Evolutionary conservation across 495 filamentous ascomycete species (phyloP).

Genomic region (Hypoxylon cercidicola): DNA sequence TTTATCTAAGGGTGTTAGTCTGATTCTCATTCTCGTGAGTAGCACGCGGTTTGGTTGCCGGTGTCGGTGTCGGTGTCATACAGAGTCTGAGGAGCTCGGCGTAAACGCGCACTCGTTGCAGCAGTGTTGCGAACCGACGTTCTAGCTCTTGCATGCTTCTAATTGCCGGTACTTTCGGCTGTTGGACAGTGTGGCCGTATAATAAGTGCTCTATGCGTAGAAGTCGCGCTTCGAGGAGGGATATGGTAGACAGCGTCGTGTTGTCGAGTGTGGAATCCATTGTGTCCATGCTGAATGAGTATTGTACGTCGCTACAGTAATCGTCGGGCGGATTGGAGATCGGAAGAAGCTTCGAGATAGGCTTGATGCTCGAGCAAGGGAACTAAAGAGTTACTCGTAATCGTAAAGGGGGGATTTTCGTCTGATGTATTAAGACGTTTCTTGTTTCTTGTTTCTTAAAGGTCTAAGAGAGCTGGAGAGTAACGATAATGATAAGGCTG

Average conservation of each 20-base stretch:
- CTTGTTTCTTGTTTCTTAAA: too few species aligned
- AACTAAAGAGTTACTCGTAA: background rate
- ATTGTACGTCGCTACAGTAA: background rate
- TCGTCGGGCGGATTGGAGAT: background rate
- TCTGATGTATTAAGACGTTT: background rate
- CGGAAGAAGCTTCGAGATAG: too few species aligned
- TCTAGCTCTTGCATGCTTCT: constrained; percentile 74
- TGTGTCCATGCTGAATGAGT: constrained; percentile 25
- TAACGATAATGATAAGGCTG: constrained; percentile 28
- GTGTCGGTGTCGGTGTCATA: constrained; percentile 37
- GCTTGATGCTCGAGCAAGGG: too few species aligned
- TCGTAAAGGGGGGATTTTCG: background rate
- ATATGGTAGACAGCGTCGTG: constrained; percentile 71
- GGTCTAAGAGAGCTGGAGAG: too few species aligned
- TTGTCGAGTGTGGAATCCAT: constrained; percentile 63
- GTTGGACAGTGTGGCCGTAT: constrained; percentile 61
- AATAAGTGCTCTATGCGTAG: constrained; percentile 78
- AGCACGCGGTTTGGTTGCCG: background rate
- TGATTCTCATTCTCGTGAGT: too few species aligned
- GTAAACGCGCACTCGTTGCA: constrained; percentile 56
- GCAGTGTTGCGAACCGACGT: constrained; percentile 54
- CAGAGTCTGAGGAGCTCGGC: constrained; percentile 61
- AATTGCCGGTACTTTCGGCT: constrained; percentile 56
- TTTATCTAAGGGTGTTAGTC: constrained; percentile 50
- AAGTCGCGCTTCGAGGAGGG: constrained; percentile 80